These are phyloP conservation scores for Trypanosomatidae sp. DNA, from an alignment of 208 protist genomes.

Conservation along the genomic window DNA sequence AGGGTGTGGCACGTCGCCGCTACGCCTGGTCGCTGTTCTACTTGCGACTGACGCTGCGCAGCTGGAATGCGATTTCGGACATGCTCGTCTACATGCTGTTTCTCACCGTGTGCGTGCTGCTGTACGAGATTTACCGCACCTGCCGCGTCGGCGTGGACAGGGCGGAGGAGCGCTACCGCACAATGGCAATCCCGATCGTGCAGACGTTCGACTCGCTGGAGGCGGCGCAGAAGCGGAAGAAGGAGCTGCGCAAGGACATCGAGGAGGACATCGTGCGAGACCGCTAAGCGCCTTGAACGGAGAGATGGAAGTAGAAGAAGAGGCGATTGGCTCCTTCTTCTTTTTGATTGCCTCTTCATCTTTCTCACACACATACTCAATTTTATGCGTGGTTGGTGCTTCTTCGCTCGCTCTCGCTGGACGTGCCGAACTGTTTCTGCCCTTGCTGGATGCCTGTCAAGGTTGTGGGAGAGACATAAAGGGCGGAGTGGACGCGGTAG, in stretches of 20 bases:
- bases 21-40: slow-evolving; percentile 61
- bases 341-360: no score
- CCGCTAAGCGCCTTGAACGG: not conserved
- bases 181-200: slow-evolving; percentile 71
- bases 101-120: slow-evolving; percentile 53
- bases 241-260: slow-evolving; percentile 52
- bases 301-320: no score
- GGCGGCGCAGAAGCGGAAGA: slow-evolving; percentile 52
- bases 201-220: slow-evolving; percentile 83
- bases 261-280: slow-evolving; percentile 65
- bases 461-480: no score
- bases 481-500: no score
- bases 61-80: slow-evolving; percentile 68
- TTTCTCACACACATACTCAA: no score
- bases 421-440: no score
- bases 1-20: slow-evolving; percentile 44
- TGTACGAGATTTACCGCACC: slow-evolving; percentile 78
- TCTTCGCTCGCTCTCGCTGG: no score
- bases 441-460: no score
- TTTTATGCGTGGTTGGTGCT: no score
- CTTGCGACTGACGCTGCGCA: slow-evolving; percentile 61
- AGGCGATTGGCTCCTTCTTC: not conserved
- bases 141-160: slow-evolving; percentile 80
- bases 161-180: slow-evolving; percentile 76
- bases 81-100: slow-evolving; percentile 76